phyloP scores from a whole-genome alignment of 179 eudicot species.

The Nepenthes alata region DNA sequence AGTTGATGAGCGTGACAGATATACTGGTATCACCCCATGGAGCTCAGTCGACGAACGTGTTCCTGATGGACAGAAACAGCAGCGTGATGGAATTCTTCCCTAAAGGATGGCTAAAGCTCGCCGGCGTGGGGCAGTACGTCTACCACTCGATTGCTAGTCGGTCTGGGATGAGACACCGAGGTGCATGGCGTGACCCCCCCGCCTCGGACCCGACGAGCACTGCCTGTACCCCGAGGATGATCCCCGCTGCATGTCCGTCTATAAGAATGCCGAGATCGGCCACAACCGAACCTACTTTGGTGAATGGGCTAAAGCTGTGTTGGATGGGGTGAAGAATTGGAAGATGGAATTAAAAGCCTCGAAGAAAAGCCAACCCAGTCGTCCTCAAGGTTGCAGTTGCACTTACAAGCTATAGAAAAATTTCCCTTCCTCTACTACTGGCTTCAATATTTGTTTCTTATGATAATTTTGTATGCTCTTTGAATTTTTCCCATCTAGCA shows the following conservation, averaged over 20 bases:
- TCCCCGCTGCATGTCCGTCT: conserved; percentile 56
- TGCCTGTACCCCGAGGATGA: conserved; percentile 50
- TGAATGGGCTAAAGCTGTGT: not conserved
- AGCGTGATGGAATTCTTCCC: conserved; percentile 85
- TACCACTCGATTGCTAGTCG: conserved; percentile 60
- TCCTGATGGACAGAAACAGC: conserved; percentile 76
- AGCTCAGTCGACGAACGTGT: conserved; percentile 72
- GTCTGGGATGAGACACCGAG: conserved; percentile 78
- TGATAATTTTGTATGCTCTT: too few relatives aligned
- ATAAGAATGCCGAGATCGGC: conserved; percentile 50
- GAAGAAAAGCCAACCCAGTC: not conserved
- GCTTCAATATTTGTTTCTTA: too few relatives aligned
- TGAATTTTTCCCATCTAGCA: too few relatives aligned
- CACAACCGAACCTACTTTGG: conserved; percentile 19
- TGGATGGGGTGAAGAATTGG: not conserved
- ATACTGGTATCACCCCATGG: conserved; percentile 70
- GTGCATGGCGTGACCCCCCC: conserved; percentile 52
- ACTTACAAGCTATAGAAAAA: not conserved
- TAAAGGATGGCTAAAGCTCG: conserved; percentile 75
- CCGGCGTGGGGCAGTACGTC: conserved; percentile 74
- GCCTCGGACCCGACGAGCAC: conserved; percentile 14
- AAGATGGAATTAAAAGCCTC: not conserved
- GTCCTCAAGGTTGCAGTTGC: not conserved
- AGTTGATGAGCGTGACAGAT: conserved; percentile 67
- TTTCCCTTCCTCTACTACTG: too few relatives aligned